Conservation (phyloP, 768 basidiomycete species). For the Cytidiella melzeri region DNA sequence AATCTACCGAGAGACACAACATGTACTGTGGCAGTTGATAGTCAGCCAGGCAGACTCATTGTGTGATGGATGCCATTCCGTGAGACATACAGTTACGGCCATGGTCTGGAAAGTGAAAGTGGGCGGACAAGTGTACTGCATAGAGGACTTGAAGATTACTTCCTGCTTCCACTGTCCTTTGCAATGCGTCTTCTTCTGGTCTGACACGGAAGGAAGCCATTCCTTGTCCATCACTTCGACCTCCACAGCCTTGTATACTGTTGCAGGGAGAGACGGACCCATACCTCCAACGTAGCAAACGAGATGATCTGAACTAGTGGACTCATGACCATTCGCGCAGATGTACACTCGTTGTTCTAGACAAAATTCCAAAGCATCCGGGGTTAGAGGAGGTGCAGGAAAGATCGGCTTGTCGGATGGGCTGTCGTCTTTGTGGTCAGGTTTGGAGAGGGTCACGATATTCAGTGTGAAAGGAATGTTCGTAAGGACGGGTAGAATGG, state of each 20-base stretch:
- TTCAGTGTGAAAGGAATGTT: slow-evolving; percentile 18
- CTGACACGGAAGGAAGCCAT: slow-evolving; percentile 11
- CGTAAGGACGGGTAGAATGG: slow-evolving; percentile 16
- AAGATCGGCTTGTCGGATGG: slow-evolving; percentile 14
- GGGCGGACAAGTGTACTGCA: slow-evolving; percentile 12
- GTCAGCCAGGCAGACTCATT: no score
- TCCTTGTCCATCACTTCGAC: slow-evolving; percentile 12
- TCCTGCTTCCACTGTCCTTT: slow-evolving; percentile 17
- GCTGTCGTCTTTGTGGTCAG: slow-evolving; percentile 11
- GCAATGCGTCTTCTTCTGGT: slow-evolving; percentile 9
- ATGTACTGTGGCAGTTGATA: slow-evolving; percentile 8
- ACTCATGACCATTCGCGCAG: slow-evolving; percentile 6
- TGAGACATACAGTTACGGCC: slow-evolving; percentile 11
- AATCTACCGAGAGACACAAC: slow-evolving; percentile 1
- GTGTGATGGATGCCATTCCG: slow-evolving; percentile 4
- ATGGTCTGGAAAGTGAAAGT: slow-evolving; percentile 13
- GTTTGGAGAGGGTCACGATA: slow-evolving; percentile 14
- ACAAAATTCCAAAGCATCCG: slow-evolving; percentile 13
- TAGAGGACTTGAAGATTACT: slow-evolving; percentile 12
- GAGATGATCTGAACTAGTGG: slow-evolving; percentile 8
- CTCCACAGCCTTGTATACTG: slow-evolving; percentile 4
- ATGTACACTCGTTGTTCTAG: slow-evolving; percentile 12
- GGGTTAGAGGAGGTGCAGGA: slow-evolving; percentile 12
- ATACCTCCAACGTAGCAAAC: slow-evolving; percentile 4
- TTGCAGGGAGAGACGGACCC: not conserved